These are phyloP conservation scores for Rubia peregrina DNA, from an alignment of 305 asterid genomes.

Conservation along the genomic window DNA sequence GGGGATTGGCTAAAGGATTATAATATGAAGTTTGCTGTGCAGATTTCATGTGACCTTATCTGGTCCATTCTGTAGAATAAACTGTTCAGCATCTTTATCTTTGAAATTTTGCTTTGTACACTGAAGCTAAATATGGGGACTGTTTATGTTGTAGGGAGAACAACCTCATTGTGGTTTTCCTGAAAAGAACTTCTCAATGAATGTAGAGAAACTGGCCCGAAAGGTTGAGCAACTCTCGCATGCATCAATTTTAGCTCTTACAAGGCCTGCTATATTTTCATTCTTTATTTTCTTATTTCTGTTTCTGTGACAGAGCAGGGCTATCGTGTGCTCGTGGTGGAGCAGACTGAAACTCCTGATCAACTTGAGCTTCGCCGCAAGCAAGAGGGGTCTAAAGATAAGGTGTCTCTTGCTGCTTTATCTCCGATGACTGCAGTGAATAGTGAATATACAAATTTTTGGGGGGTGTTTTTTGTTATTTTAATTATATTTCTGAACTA, in stretches of 20 bases:
- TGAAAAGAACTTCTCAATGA: constrained; percentile 79
- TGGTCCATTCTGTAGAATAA: neutral
- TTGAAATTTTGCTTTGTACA: neutral
- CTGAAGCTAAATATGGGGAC: constrained; percentile 17
- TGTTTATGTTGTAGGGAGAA: constrained; percentile 62
- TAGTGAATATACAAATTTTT: constrained; percentile 1
- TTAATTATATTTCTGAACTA: constrained; percentile 9
- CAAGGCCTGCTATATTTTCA: constrained; percentile 8
- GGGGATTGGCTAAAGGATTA: neutral
- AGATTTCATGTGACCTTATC: neutral
- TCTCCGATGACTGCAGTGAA: constrained; percentile 14
- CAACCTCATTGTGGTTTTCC: constrained; percentile 99
- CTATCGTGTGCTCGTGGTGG: constrained; percentile 91
- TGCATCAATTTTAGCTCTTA: constrained; percentile 8
- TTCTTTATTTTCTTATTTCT: constrained; percentile 1
- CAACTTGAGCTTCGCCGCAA: constrained; percentile 91
- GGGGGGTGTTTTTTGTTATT: constrained; percentile 8
- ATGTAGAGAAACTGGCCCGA: constrained; percentile 81
- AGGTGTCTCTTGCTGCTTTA: constrained; percentile 40
- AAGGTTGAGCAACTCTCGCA: constrained; percentile 45
- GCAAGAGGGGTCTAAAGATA: constrained; percentile 85
- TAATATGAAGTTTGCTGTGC: neutral
- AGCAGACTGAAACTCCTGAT: constrained; percentile 98
- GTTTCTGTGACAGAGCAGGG: constrained; percentile 52
- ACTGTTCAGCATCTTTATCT: neutral